Evolutionary conservation across 495 filamentous ascomycete species (phyloP).

Genomic region (Delitschia confertaspora): DNA sequence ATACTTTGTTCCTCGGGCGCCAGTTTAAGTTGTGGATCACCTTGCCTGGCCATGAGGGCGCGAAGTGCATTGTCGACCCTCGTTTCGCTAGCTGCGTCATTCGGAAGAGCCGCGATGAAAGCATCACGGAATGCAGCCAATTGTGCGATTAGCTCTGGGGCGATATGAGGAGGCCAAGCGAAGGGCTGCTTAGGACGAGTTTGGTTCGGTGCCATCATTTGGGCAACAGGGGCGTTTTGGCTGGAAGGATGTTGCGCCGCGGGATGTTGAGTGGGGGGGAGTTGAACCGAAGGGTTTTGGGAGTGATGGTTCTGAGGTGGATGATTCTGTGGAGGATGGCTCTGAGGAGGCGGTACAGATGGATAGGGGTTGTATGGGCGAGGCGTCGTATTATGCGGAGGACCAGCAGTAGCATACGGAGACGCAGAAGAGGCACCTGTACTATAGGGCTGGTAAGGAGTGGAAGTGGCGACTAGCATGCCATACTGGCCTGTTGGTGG

Average conservation of each 20-base stretch:
- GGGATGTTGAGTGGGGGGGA: neutral
- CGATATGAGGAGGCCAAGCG: slow-evolving; percentile 8
- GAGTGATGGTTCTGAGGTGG: no score
- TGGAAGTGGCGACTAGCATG: slow-evolving; percentile 13
- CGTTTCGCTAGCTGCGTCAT: neutral
- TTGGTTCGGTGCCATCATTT: no score
- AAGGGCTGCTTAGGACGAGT: no score
- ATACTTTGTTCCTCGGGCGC: no score
- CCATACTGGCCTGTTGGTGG: slow-evolving; percentile 17
- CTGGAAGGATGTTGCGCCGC: slow-evolving; percentile 1
- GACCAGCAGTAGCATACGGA: slow-evolving; percentile 7
- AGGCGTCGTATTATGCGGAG: neutral
- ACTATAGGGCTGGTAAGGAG: slow-evolving; percentile 6
- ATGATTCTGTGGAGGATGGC: neutral
- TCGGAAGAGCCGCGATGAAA: slow-evolving; percentile 8
- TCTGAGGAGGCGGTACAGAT: neutral
- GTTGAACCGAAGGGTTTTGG: no score
- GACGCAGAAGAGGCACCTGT: neutral
- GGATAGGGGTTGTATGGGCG: neutral
- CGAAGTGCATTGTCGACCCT: slow-evolving; percentile 21
- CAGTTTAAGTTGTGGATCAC: no score
- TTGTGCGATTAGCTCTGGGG: slow-evolving; percentile 7
- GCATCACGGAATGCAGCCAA: slow-evolving; percentile 21
- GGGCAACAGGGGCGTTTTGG: no score
- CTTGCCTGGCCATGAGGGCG: slow-evolving; percentile 10